A percentile compares a stretch with the other conserved stretches of the same genome.
These are phyloP conservation scores for Fusarium sambucinum DNA, from an alignment of 2,329 filamentous ascomycete genomes.

Conservation along the genomic window DNA sequence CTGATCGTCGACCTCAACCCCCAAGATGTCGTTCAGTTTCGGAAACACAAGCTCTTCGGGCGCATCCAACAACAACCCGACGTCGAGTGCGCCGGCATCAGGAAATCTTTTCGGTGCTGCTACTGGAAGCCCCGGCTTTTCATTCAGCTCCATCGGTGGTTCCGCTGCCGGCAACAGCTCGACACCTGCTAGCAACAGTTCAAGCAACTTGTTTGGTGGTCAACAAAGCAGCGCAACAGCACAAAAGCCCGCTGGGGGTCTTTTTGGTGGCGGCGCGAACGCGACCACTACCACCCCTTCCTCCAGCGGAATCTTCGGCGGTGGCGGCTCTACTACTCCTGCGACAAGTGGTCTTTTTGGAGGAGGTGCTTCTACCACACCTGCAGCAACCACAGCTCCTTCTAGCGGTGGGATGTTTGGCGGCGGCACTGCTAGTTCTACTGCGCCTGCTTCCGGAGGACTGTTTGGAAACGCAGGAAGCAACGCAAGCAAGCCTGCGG, in stretches of 20 bases:
- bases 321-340: constrained; percentile 44
- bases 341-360: constrained; percentile 43
- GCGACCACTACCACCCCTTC: constrained; percentile 37
- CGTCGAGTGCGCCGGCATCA: constrained; percentile 56
- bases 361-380: constrained; percentile 44
- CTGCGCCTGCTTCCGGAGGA: constrained; percentile 48
- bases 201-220: constrained; percentile 52
- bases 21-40: constrained; percentile 58
- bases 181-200: constrained; percentile 46
- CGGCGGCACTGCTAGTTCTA: constrained; percentile 41
- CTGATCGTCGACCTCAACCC: constrained; percentile 33
- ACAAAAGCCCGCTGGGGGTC: constrained; percentile 46
- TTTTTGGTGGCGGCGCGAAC: constrained; percentile 45
- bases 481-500: constrained; percentile 37
- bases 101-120: constrained; percentile 57
- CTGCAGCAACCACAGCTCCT: constrained; percentile 45
- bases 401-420: constrained; percentile 47
- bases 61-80: constrained; percentile 50
- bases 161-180: constrained; percentile 45
- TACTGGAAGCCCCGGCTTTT: constrained; percentile 54
- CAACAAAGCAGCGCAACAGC: constrained; percentile 47
- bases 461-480: constrained; percentile 51
- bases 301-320: constrained; percentile 44
- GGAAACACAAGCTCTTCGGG: constrained; percentile 51
- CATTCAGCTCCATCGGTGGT: constrained; percentile 54